Percentiles rank a stretch among this genome's conserved stretches.
phyloP scores from a whole-genome alignment of 169 alveolate species.

The Plasmodium vinckei region DNA sequence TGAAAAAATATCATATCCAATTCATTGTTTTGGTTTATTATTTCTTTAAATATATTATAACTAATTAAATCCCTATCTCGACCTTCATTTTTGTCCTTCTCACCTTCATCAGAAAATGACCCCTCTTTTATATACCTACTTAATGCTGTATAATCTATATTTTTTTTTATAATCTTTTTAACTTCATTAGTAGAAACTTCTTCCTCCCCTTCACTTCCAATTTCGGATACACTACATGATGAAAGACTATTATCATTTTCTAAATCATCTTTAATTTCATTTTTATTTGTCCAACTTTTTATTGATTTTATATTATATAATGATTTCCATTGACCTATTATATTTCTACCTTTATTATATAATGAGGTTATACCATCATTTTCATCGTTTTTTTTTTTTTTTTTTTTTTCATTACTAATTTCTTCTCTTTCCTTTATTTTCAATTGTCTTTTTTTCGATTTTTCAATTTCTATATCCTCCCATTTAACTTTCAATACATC shows the following conservation, averaged over 20 bases:
- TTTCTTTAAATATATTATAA: not conserved
- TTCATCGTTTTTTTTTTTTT: not conserved
- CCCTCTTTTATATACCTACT: not conserved
- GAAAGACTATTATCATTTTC: slow-evolving; percentile 20
- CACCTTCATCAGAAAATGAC: not conserved
- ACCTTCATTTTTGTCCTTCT: not conserved
- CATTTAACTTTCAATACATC: not conserved
- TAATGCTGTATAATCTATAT: not conserved
- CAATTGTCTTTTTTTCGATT: slow-evolving; percentile 13
- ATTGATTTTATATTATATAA: not conserved
- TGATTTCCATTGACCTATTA: not conserved
- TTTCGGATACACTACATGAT: slow-evolving; percentile 58
- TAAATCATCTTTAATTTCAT: not conserved
- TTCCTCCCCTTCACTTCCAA: slow-evolving; percentile 76
- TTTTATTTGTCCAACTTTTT: not conserved
- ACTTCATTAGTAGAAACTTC: slow-evolving; percentile 20
- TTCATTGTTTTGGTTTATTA: not conserved
- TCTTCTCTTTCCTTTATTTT: slow-evolving; percentile 17
- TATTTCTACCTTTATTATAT: not conserved
- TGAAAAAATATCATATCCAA: too few species aligned
- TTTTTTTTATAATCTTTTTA: not conserved
- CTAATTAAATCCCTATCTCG: not conserved
- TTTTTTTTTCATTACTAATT: slow-evolving; percentile 3
- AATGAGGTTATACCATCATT: not conserved
- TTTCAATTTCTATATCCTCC: slow-evolving; percentile 12